Evolutionary conservation across 1,284 basidiomycete genomes (phyloP).

Genomic region (Neonothopanus nambi): DNA sequence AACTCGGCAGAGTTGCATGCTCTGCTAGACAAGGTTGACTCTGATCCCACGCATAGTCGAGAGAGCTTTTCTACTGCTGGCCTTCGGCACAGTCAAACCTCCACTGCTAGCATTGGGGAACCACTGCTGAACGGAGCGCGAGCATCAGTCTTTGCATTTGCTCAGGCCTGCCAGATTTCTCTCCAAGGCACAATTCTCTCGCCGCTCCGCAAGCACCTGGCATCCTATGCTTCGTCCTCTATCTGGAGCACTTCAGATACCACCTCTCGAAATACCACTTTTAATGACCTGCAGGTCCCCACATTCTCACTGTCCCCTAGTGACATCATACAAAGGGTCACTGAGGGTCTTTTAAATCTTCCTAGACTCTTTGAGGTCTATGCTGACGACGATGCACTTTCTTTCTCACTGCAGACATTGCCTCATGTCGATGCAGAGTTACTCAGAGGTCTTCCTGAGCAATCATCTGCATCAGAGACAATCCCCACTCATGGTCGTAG

Average conservation of each 20-base stretch:
- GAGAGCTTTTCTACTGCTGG: not conserved
- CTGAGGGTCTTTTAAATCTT: conserved; percentile 91
- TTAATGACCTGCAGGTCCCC: conserved; percentile 80
- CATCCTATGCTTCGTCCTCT: conserved; percentile 67
- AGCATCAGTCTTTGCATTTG: conserved; percentile 64
- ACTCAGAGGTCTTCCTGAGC: conserved; percentile 48
- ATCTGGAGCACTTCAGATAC: conserved; percentile 66
- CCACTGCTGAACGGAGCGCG: conserved; percentile 61
- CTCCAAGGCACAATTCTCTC: conserved; percentile 84
- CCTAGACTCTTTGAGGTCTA: conserved; percentile 94
- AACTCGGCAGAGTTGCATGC: conserved; percentile 78
- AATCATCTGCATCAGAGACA: conserved; percentile 26
- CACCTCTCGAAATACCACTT: conserved; percentile 38
- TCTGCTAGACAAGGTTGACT: conserved; percentile 57
- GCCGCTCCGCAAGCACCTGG: conserved; percentile 79
- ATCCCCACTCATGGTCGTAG: conserved; percentile 35
- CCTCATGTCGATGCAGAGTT: conserved; percentile 63
- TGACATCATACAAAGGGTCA: conserved; percentile 84
- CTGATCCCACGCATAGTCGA: conserved; percentile 33
- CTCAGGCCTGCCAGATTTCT: conserved; percentile 72
- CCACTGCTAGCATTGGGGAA: conserved; percentile 21
- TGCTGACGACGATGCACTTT: conserved; percentile 88
- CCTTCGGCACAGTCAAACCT: conserved; percentile 2
- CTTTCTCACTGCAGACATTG: conserved; percentile 83
- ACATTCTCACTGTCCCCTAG: conserved; percentile 93